Percentiles rank a stretch among this genome's conserved stretches.
Conservation (phyloP, 2,329 filamentous ascomycete genomes). For the Septoria linicola region DNA sequence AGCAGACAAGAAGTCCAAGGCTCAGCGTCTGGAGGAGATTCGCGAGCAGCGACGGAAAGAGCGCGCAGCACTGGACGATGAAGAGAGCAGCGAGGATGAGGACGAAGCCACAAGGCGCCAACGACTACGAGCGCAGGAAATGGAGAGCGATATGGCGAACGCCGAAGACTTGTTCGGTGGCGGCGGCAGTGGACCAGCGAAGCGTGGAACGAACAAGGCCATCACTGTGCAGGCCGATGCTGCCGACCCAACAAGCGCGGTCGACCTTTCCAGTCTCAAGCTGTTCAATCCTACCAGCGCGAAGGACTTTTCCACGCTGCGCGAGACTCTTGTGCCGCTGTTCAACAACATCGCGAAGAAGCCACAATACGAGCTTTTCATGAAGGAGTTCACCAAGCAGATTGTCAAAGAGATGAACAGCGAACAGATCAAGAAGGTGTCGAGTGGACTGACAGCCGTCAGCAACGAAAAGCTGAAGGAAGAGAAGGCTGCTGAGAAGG, state of each 20-base stretch:
- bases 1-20: constrained; percentile 86
- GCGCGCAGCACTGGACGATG: constrained; percentile 57
- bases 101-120: constrained; percentile 70
- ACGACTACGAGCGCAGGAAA: constrained; percentile 74
- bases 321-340: constrained; percentile 75
- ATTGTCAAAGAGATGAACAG: constrained; percentile 83
- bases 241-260: constrained; percentile 70
- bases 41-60: constrained; percentile 58
- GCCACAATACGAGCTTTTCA: constrained; percentile 83
- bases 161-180: constrained; percentile 87
- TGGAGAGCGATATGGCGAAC: constrained; percentile 84
- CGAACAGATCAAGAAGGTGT: constrained; percentile 94
- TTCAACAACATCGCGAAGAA: constrained; percentile 76
- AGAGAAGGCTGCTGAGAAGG: constrained; percentile 91
- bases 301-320: constrained; percentile 77
- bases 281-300: constrained; percentile 90
- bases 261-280: constrained; percentile 76
- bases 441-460: constrained; percentile 80
- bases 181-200: constrained; percentile 68
- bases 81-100: constrained; percentile 63
- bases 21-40: constrained; percentile 80
- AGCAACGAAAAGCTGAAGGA: constrained; percentile 99
- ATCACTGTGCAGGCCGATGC: constrained; percentile 64
- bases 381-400: constrained; percentile 86
- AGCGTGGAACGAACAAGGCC: constrained; percentile 64